Evolutionary conservation across 2,329 filamentous ascomycete species (phyloP).

Genomic region (Lachnum nothofagi): DNA sequence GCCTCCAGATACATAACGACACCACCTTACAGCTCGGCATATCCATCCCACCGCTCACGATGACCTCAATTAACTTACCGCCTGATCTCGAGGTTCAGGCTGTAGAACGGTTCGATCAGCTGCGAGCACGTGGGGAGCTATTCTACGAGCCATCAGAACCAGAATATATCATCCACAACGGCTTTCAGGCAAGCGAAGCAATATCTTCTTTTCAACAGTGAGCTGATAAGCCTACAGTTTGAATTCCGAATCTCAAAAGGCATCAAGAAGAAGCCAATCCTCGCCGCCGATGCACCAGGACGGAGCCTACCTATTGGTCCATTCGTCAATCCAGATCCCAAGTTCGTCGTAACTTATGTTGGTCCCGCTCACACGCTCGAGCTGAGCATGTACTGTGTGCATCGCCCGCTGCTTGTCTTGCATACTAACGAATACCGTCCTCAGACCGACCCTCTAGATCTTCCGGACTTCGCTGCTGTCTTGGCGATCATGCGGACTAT

Average conservation of each 20-base stretch:
- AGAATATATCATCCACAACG: background rate
- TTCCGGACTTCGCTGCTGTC: background rate
- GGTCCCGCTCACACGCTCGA: background rate
- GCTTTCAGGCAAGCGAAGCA: background rate
- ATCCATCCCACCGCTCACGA: background rate
- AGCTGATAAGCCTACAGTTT: background rate
- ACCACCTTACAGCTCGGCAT: background rate
- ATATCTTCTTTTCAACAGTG: background rate
- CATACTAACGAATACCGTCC: background rate
- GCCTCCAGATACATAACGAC: no score
- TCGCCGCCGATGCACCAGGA: background rate
- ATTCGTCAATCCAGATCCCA: background rate
- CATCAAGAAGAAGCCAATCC: conserved; percentile 1
- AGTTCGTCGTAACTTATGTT: background rate
- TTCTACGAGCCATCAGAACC: conserved; percentile 1
- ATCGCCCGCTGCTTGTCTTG: background rate
- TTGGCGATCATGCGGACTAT: background rate
- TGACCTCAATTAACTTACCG: background rate
- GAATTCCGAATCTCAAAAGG: background rate
- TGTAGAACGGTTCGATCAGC: background rate
- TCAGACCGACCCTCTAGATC: background rate
- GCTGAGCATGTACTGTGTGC: background rate
- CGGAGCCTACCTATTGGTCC: background rate
- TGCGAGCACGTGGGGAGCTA: background rate
- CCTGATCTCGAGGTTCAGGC: background rate